Evolutionary conservation across 73 alveolate genomes (phyloP), one percentile per base, ranked within the genome.

Genomic region (Tetrahymena elliotti): DNA sequence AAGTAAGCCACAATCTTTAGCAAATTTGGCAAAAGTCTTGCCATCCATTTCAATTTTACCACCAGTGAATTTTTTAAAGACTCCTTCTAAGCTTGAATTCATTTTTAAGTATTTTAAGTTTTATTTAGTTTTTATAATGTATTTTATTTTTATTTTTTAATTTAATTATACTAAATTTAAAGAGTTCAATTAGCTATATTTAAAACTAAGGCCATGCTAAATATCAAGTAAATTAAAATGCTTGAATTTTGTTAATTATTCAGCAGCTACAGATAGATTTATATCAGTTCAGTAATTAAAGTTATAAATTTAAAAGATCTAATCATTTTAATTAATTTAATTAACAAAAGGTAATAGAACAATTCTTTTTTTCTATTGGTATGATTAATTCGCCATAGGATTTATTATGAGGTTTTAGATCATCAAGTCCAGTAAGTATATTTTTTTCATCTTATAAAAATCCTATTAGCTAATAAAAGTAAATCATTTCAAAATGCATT

Each of bases 1-100:
- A 1, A 97, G 41, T 84, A 98, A 39, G 54, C 93, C 96, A 84
- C 98, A 82, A 93, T 98, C 99, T 97, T 98, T 98, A 96, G 97
- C 97, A 52, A 98, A 94, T 97, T 98, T 98, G 36, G 98, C 99
- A 93, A 97, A 98, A 93, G 97, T 96, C 97, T 98, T 98, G 93
- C 99, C 98, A 47, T 98, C 99, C 99, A 98, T 96, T 54, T 97
- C 99, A 35, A 93, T 36, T 84, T 92, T 93, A 4, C 94, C 96
- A 39, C 93, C 96, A 35, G 96, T 93, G 93, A 41, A 95, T 22
- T 83, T 82, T 10, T 83, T n/a, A 36, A 93, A 93, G 24, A 93
- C 96, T 20, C 84, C 96, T 82, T 93, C 84, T 36, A 93, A 53
- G 20, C 82, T 31, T 11, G 94, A 40, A 38, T n/a, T 40, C 82